phyloP scores from a whole-genome alignment of 768 basidiomycete genomes.

The Boletellus ananiceps region DNA sequence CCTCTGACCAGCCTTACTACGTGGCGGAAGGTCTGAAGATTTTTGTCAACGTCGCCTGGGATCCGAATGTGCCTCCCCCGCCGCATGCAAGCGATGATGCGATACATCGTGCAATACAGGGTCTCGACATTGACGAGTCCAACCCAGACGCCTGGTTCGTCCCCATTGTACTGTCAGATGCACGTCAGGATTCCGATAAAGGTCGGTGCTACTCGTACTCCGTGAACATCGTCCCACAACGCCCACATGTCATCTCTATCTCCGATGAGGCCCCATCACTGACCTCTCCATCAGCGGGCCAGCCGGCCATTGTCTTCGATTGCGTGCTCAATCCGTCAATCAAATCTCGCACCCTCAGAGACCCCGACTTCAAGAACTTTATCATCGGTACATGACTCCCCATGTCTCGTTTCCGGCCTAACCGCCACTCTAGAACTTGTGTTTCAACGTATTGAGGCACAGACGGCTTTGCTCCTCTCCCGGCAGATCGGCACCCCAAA shows the following conservation, averaged over 20 bases:
- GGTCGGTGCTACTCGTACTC: constrained; percentile 36
- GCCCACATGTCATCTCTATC: constrained; percentile 12
- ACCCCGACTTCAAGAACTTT: constrained; percentile 64
- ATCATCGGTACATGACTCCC: constrained; percentile 48
- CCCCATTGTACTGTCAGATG: constrained; percentile 68
- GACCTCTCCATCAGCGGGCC: constrained; percentile 50
- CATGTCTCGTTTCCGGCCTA: constrained; percentile 8
- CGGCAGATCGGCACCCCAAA: constrained; percentile 71
- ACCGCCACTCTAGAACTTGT: constrained; percentile 50
- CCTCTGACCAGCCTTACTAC: constrained; percentile 6
- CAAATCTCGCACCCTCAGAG: constrained; percentile 54
- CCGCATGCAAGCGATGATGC: constrained; percentile 55
- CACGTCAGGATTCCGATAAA: constrained; percentile 63
- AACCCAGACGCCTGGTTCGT: constrained; percentile 52
- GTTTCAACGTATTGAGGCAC: constrained; percentile 61
- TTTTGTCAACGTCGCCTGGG: constrained; percentile 75
- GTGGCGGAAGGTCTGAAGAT: constrained; percentile 54
- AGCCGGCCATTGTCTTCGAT: constrained; percentile 67
- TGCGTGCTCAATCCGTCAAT: constrained; percentile 59
- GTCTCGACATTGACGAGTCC: constrained; percentile 39
- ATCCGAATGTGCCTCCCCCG: constrained; percentile 61
- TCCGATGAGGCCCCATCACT: constrained; percentile 9
- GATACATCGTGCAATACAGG: constrained; percentile 55
- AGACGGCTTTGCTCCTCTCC: constrained; percentile 56
- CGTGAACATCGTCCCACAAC: constrained; percentile 4